Evolutionary conservation across 148 eudicot species (phyloP).

Genomic region (Silene latifolia): DNA sequence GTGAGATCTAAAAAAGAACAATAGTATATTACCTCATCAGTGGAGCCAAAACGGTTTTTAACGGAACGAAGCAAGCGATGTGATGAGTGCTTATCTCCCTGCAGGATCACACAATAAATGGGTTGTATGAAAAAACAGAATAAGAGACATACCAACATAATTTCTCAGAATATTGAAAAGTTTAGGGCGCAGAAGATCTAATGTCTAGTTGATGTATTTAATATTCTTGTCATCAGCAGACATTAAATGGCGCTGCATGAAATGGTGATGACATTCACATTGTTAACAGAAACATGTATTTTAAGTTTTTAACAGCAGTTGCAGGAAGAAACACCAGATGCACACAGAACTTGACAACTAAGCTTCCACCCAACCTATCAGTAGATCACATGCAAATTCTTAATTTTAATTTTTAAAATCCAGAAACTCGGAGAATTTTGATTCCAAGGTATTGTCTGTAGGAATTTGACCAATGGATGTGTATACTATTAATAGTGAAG

Average conservation of each 20-base stretch:
- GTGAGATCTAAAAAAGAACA: neutral
- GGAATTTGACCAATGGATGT: neutral
- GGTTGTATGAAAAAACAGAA: constrained; percentile 1
- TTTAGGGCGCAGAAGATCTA: neutral
- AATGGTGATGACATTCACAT: too few species aligned
- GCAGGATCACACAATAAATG: constrained; percentile 18
- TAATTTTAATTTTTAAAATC: too few species aligned
- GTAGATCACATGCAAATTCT: neutral
- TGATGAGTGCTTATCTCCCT: constrained; percentile 90
- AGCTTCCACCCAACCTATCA: neutral
- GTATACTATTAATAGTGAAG: neutral
- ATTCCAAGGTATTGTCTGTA: neutral
- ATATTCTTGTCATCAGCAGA: neutral
- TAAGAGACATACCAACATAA: constrained; percentile 4
- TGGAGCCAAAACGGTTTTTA: constrained; percentile 95
- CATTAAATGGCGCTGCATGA: too few species aligned
- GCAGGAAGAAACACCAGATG: neutral
- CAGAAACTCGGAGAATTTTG: neutral
- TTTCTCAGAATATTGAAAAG: neutral
- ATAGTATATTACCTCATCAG: constrained; percentile 71
- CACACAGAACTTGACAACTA: neutral
- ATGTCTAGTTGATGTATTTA: neutral
- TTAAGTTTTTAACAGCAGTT: too few species aligned
- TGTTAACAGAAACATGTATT: neutral
- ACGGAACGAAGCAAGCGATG: constrained; percentile 92